Conservation (phyloP, 345 rosid species). For the Pugionium dolabratum region DNA sequence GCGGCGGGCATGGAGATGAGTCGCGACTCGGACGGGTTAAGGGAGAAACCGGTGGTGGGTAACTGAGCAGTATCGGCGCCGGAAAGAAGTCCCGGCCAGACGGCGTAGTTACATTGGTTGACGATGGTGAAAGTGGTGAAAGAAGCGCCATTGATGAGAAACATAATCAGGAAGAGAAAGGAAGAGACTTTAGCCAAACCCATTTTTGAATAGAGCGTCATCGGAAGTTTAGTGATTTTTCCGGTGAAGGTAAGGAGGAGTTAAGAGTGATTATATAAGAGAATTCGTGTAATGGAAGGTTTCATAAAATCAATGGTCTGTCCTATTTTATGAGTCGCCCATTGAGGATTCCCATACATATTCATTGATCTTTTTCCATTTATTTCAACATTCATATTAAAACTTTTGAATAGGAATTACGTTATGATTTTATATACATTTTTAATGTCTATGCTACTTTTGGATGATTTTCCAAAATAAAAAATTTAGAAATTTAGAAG, state of each 20-base stretch:
- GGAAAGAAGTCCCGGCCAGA: slow-evolving; percentile 69
- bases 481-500: too few species aligned
- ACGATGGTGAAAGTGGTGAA: slow-evolving; percentile 47
- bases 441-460: too few species aligned
- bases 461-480: too few species aligned
- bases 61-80: slow-evolving; percentile 53
- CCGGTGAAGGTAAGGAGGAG: not conserved
- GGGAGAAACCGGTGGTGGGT: slow-evolving; percentile 58
- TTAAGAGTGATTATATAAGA: not conserved
- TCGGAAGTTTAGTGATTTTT: not conserved
- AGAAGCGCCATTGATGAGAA: slow-evolving; percentile 18
- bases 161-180: slow-evolving; percentile 1
- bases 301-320: too few species aligned
- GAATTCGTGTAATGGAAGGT: too few species aligned
- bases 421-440: too few species aligned
- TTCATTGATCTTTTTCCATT: too few species aligned
- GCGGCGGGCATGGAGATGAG: slow-evolving; percentile 43
- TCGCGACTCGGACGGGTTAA: slow-evolving; percentile 43
- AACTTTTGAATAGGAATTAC: too few species aligned
- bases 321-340: too few species aligned
- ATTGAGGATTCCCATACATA: too few species aligned
- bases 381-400: too few species aligned
- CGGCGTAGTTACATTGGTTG: slow-evolving; percentile 54
- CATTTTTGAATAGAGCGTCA: not conserved
- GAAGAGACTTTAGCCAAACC: slow-evolving; percentile 16